A percentile compares a stretch with the other conserved stretches of the same genome.
Evolutionary conservation across 495 filamentous ascomycete species (phyloP).

Genomic region (Hypoxylon fragiforme): DNA sequence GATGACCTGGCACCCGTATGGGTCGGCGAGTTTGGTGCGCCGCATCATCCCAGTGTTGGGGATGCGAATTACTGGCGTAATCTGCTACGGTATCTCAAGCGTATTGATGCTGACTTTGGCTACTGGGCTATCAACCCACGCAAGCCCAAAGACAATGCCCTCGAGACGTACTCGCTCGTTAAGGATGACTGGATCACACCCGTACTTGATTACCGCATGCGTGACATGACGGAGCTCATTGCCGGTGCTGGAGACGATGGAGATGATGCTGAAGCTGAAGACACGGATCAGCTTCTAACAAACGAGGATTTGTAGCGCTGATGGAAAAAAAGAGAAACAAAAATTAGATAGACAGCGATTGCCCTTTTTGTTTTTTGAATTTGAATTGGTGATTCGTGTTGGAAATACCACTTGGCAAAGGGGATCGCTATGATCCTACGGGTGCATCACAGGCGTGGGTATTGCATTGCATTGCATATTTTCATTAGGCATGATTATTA

Average conservation of each 20-base stretch:
- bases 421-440: neutral
- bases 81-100: conserved; percentile 56
- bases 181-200: conserved; percentile 61
- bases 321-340: neutral
- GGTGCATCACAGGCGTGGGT: neutral
- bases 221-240: conserved; percentile 57
- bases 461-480: neutral
- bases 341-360: neutral
- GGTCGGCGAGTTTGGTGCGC: conserved; percentile 63
- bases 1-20: conserved; percentile 61
- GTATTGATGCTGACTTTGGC: conserved; percentile 60
- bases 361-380: no score
- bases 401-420: conserved; percentile 24
- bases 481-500: neutral
- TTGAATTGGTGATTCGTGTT: neutral
- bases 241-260: conserved; percentile 18
- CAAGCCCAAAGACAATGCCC: conserved; percentile 55
- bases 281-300: neutral
- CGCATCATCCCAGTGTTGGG: conserved; percentile 49
- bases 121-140: conserved; percentile 68
- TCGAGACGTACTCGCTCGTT: conserved; percentile 58
- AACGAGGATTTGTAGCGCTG: neutral
- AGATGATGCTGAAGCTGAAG: neutral
- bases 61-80: conserved; percentile 64
- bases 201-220: conserved; percentile 59